These are phyloP conservation scores for Ogataea angusta DNA, from an alignment of 805 yeast genomes.

Conservation along the genomic window DNA sequence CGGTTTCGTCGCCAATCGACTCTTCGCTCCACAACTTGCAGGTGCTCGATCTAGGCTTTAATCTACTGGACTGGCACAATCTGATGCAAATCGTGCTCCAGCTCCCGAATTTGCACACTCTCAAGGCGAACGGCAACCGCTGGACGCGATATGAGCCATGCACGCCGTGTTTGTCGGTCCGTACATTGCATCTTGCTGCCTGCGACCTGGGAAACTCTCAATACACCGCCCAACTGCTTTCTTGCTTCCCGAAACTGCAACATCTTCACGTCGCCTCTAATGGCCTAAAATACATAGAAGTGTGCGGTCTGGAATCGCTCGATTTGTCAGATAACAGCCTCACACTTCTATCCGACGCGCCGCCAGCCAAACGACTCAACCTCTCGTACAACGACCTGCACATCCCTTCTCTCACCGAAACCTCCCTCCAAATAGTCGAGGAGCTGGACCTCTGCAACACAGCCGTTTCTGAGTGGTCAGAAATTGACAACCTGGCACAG, in stretches of 20 bases:
- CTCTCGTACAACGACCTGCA: constrained; percentile 34
- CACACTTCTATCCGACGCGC: constrained; percentile 19
- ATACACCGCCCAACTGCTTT: neutral
- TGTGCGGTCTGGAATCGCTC: constrained; percentile 6
- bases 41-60: constrained; percentile 57
- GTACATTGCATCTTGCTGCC: constrained; percentile 21
- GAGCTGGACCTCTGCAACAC: constrained; percentile 54
- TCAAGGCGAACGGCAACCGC: constrained; percentile 57
- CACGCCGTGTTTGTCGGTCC: constrained; percentile 2
- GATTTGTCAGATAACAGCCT: constrained; percentile 42
- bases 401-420: constrained; percentile 17
- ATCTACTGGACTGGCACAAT: constrained; percentile 45
- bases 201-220: constrained; percentile 8
- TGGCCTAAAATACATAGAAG: constrained; percentile 4
- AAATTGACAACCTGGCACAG: constrained; percentile 41
- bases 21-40: constrained; percentile 23
- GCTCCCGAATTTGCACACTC: constrained; percentile 36
- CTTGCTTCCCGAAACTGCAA: constrained; percentile 17
- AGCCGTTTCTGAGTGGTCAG: constrained; percentile 42
- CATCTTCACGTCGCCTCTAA: constrained; percentile 33
- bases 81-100: constrained; percentile 37
- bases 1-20: constrained; percentile 10
- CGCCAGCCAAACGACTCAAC: constrained; percentile 27
- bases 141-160: constrained; percentile 23
- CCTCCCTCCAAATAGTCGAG: constrained; percentile 11